These are phyloP conservation scores for Lachnellula suecica DNA, from an alignment of 2,329 filamentous ascomycete species.

Conservation along the genomic window DNA sequence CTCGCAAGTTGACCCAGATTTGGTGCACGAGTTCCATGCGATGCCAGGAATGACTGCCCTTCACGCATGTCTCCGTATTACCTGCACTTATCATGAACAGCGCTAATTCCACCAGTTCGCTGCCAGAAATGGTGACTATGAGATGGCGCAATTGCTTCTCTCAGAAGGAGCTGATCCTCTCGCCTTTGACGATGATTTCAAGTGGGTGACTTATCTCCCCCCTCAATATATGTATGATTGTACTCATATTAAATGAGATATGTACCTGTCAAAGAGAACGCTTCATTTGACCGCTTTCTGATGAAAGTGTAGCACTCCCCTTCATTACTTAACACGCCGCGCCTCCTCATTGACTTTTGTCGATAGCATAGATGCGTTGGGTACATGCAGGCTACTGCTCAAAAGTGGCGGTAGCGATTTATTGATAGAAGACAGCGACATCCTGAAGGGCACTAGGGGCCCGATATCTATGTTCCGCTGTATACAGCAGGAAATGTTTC, in stretches of 20 bases:
- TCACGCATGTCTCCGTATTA: neutral
- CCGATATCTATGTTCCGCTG: neutral
- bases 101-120: neutral
- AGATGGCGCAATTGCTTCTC: neutral
- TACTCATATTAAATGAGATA: neutral
- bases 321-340: neutral
- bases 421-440: neutral
- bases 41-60: neutral
- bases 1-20: neutral
- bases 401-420: neutral
- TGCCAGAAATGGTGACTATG: neutral
- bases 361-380: neutral
- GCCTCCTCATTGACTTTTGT: neutral
- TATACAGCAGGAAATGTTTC: neutral
- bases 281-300: neutral
- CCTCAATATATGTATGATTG: neutral
- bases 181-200: neutral
- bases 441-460: neutral
- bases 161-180: constrained; percentile 2
- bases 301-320: neutral
- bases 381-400: neutral
- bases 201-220: neutral
- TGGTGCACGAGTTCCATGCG: neutral
- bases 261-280: neutral
- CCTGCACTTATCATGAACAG: neutral